A percentile compares a stretch with the other conserved stretches of the same genome.
Evolutionary conservation across 495 filamentous ascomycete species (phyloP).

Genomic region (Lasiosphaeriaceae sp.): DNA sequence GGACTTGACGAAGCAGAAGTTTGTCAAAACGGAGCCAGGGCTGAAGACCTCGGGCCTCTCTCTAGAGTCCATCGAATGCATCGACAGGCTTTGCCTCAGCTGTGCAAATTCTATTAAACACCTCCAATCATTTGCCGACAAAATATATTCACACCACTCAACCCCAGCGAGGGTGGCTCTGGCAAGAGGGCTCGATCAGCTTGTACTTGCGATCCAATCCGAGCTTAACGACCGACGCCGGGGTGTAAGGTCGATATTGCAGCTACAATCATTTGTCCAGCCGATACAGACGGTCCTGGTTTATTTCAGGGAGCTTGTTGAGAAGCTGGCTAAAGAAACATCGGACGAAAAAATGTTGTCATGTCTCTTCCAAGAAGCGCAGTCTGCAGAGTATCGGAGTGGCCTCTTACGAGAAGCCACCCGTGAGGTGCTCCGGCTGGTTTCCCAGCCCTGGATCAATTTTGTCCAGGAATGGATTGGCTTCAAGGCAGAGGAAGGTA

Average conservation of each 20-base stretch:
- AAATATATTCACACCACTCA: slow-evolving; percentile 34
- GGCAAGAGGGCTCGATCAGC: slow-evolving; percentile 52
- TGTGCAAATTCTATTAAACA: slow-evolving; percentile 56
- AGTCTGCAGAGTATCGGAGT: slow-evolving; percentile 59
- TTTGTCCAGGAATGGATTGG: slow-evolving; percentile 77
- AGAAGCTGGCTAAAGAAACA: slow-evolving; percentile 45
- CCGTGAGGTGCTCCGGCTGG: slow-evolving; percentile 60
- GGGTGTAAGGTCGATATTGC: slow-evolving; percentile 54
- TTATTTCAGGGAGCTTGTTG: slow-evolving; percentile 57
- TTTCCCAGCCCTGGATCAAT: slow-evolving; percentile 67
- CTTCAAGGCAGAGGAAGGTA: slow-evolving; percentile 52
- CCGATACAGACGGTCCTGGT: slow-evolving; percentile 60
- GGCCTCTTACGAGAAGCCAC: slow-evolving; percentile 59
- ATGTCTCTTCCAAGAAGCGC: slow-evolving; percentile 58
- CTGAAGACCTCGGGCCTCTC: slow-evolving; percentile 70
- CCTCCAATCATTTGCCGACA: slow-evolving; percentile 52
- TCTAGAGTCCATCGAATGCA: slow-evolving; percentile 46
- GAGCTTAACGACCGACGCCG: slow-evolving; percentile 45
- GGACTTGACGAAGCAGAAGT: slow-evolving; percentile 52
- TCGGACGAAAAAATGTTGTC: slow-evolving; percentile 71
- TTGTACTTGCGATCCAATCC: slow-evolving; percentile 53
- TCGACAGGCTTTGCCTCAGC: slow-evolving; percentile 54
- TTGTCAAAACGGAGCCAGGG: slow-evolving; percentile 51
- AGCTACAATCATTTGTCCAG: slow-evolving; percentile 63
- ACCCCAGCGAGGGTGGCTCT: slow-evolving; percentile 58